Conservation (phyloP, 768 basidiomycete genomes). For the Podaxis rugospora region DNA sequence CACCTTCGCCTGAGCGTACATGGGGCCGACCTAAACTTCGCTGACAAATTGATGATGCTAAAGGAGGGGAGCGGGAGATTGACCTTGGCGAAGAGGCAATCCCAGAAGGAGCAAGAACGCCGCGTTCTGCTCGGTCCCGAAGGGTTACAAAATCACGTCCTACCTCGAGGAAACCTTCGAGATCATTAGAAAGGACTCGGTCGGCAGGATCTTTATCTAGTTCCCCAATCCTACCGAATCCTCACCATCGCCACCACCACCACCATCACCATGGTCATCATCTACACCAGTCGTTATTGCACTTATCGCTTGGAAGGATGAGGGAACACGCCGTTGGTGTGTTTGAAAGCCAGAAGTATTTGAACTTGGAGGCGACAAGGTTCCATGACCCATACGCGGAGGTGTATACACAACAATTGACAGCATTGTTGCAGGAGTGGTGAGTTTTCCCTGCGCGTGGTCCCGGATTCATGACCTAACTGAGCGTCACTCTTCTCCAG, state of each 20-base stretch:
- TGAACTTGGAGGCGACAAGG: constrained; percentile 58
- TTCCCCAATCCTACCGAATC: constrained; percentile 9
- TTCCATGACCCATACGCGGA: constrained; percentile 45
- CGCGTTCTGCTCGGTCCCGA: background rate
- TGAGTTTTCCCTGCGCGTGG: constrained; percentile 10
- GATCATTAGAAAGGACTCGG: background rate
- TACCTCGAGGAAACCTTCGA: background rate
- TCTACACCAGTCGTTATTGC: constrained; percentile 35
- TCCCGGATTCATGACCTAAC: background rate
- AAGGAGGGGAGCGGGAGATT: background rate
- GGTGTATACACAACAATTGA: constrained; percentile 36
- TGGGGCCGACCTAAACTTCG: background rate
- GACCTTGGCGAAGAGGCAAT: background rate
- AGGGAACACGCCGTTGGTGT: constrained; percentile 62
- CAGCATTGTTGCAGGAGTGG: constrained; percentile 42
- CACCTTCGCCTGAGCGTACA: background rate
- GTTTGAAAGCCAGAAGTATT: constrained; percentile 68
- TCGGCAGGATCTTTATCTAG: background rate
- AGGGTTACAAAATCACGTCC: background rate
- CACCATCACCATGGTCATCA: constrained; percentile 30
- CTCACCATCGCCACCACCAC: constrained; percentile 21
- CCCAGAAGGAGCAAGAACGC: background rate
- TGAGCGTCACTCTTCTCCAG: constrained; percentile 19
- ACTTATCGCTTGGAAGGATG: constrained; percentile 26
- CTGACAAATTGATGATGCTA: background rate